A percentile compares a stretch with the other conserved stretches of the same genome.
phyloP scores from a whole-genome alignment of 495 filamentous ascomycete genomes.

The Chaetomium fimeti region DNA sequence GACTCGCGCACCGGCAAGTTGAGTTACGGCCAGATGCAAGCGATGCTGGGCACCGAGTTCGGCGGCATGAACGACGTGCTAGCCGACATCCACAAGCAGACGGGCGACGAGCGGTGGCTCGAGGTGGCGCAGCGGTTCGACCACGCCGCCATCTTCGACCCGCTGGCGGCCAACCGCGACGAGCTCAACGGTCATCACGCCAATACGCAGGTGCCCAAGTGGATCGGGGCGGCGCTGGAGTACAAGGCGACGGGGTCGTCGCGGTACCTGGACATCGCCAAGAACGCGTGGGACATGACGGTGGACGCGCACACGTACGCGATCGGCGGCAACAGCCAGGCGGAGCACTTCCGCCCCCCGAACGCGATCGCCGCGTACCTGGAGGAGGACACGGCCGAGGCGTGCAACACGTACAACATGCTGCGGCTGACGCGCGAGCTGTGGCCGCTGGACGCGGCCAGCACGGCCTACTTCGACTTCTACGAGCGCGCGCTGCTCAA shows the following conservation, averaged over 20 bases:
- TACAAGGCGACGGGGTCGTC: conserved; percentile 37
- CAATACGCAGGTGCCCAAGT: conserved; percentile 44
- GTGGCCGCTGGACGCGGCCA: conserved; percentile 30
- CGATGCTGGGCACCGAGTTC: conserved; percentile 39
- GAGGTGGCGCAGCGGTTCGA: conserved; percentile 40
- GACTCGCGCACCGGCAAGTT: conserved; percentile 37
- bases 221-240: conserved; percentile 38
- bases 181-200: conserved; percentile 41
- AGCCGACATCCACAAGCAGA: conserved; percentile 36
- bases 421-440: conserved; percentile 44
- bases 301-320: conserved; percentile 39
- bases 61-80: conserved; percentile 45
- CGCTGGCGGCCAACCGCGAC: conserved; percentile 36
- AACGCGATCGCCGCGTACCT: conserved; percentile 39
- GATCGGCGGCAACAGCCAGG: conserved; percentile 44
- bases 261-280: conserved; percentile 36
- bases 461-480: conserved; percentile 41
- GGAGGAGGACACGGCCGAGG: conserved; percentile 36
- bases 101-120: conserved; percentile 37
- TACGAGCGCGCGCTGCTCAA: conserved; percentile 43
- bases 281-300: conserved; percentile 41
- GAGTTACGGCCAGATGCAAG: conserved; percentile 38
- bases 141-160: conserved; percentile 38
- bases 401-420: conserved; percentile 46
- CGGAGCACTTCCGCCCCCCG: conserved; percentile 40